These are phyloP conservation scores for Brassica balearica DNA, from an alignment of 441 rosid species.

Conservation along the genomic window DNA sequence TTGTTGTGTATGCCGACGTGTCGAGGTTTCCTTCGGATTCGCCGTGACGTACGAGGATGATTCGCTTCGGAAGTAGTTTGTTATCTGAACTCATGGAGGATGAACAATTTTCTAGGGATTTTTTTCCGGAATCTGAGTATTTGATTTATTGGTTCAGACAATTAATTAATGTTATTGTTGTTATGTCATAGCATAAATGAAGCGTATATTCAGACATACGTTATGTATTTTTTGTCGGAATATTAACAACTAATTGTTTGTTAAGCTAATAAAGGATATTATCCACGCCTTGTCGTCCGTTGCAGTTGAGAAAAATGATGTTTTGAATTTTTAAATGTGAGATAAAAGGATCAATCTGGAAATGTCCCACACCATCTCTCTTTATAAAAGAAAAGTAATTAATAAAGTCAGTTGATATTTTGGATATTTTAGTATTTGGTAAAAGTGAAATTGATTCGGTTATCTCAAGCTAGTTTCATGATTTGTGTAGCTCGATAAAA, in stretches of 20 bases:
- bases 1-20: slow-evolving; percentile 76
- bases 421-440: background rate
- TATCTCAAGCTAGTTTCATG: background rate
- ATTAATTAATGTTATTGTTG: background rate
- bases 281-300: background rate
- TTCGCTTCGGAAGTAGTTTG: slow-evolving; percentile 73
- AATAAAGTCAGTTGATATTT: background rate
- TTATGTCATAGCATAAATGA: background rate
- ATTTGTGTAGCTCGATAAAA: background rate
- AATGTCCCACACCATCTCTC: background rate
- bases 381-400: background rate
- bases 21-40: slow-evolving; percentile 91
- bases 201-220: background rate
- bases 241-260: background rate
- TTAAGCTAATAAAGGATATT: background rate
- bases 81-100: slow-evolving; percentile 39
- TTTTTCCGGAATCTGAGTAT: background rate
- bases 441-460: background rate
- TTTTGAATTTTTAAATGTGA: background rate
- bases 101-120: background rate
- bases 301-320: background rate
- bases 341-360: background rate
- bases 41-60: slow-evolving; percentile 93
- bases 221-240: background rate
- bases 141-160: background rate